Base-by-base conservation (phyloP, 2,329 filamentous ascomycete species). In the Fusarium sp. region DNA sequence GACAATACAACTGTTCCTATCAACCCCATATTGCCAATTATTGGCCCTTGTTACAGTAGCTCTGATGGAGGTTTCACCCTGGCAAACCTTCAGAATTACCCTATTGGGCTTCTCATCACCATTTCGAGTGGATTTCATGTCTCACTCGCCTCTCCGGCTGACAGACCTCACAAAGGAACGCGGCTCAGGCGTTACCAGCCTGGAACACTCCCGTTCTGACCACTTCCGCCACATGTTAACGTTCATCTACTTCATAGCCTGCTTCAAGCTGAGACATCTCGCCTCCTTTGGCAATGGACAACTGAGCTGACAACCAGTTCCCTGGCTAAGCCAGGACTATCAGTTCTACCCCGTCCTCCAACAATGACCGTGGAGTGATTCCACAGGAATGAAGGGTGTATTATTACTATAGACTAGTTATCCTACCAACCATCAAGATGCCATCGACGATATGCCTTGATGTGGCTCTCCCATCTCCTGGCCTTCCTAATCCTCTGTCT, bases 321-420 rank as follows among this genome's bases (percentile, higher is more conserved):
- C 58, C 54, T 61, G 35, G 40, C 48, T 35, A 29, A 50, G 51
- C 42, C 47, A 35, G 34, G 28, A 59, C 48, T 46, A 35, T 47
- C 43, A 53, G 56, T 54, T 57, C 54, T 62, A 53, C 53, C 57
- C 53, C 57, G 43, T 65, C 53, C 38, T 47, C 9, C 48, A 61
- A 69, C 60, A 68, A 68, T 68, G 61, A 65, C 58, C 51, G 65
- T 66, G 70, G 55, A 59, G 55, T 55, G 46, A 40, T 40, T 58
- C 42, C 71, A 47, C 52, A 72, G 76, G 76, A 78, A 78, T 78
- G 76, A 75, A 78, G 75, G 76, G 75, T 67, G 68, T 34, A 54
- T 54, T 75, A 75, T 74, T 66, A 53, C 53, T 61, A 52, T 53
- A 38, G 39, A 25, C 47, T 46, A 56, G 42, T 61, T 39, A 58